Evolutionary conservation across 306 rosid genomes (phyloP).

Genomic region (Fagus crenata): DNA sequence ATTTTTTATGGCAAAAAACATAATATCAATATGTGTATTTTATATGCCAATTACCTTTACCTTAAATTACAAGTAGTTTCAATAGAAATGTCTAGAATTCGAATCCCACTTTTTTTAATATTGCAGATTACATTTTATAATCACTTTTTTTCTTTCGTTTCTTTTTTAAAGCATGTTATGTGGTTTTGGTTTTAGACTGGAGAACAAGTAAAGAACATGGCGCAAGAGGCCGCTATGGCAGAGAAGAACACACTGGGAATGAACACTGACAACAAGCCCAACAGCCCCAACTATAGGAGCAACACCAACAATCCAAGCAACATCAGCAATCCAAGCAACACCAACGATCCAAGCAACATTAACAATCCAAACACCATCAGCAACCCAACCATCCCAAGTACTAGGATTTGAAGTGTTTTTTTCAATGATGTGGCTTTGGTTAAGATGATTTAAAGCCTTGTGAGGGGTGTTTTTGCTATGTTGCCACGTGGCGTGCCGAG

Average conservation of each 20-base stretch:
- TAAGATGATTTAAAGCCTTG: no score
- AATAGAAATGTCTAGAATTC: no score
- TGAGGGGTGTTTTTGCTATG: no score
- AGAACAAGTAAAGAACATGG: conserved; percentile 18
- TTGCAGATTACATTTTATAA: no score
- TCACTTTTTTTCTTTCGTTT: no score
- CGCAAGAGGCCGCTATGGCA: conserved; percentile 15
- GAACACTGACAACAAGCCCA: conserved; percentile 16
- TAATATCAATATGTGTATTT: no score
- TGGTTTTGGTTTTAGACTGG: conserved; percentile 16
- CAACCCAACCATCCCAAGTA: conserved; percentile 2
- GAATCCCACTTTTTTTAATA: no score
- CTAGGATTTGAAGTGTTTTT: conserved; percentile 16
- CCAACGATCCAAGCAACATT: conserved; percentile 8
- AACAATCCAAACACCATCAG: neutral
- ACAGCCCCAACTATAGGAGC: neutral
- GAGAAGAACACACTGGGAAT: conserved; percentile 20
- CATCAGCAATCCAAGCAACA: neutral
- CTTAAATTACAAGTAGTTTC: no score
- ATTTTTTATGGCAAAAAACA: no score
- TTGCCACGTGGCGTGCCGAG: no score
- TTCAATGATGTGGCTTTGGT: neutral
- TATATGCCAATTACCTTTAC: no score
- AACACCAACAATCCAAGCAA: conserved; percentile 20
- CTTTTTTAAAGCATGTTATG: neutral